These are phyloP conservation scores for Colletotrichum gigasporum DNA, from an alignment of 2,329 filamentous ascomycete species.

Conservation along the genomic window DNA sequence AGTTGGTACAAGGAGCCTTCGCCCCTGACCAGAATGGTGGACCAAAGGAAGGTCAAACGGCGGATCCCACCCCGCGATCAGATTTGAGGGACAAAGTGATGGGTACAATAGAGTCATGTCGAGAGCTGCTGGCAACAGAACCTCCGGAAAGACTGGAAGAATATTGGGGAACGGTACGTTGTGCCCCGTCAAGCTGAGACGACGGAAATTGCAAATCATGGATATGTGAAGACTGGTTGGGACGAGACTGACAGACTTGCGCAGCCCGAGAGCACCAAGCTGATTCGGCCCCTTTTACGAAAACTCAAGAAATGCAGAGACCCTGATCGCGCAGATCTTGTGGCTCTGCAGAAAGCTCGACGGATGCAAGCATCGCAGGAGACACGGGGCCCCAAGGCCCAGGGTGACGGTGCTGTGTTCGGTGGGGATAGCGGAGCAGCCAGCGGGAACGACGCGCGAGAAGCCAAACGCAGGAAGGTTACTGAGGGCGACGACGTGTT, in stretches of 20 bases:
- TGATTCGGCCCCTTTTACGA: conserved; percentile 68
- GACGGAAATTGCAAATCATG: conserved; percentile 1
- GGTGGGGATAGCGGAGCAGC: conserved; percentile 42
- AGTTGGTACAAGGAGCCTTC: conserved; percentile 53
- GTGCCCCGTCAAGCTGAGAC: too few relatives aligned
- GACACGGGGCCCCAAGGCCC: conserved; percentile 46
- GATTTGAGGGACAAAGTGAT: conserved; percentile 58
- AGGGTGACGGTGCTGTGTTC: conserved; percentile 57
- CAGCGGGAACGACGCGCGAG: conserved; percentile 39
- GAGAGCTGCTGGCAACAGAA: conserved; percentile 64
- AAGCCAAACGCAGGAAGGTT: conserved; percentile 58
- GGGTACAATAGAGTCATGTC: conserved; percentile 58
- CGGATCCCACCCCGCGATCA: conserved; percentile 34
- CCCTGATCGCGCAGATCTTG: conserved; percentile 77
- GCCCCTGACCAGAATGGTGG: conserved; percentile 7
- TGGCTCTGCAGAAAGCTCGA: conserved; percentile 72
- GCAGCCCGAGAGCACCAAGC: conserved; percentile 55
- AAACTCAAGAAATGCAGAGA: conserved; percentile 80
- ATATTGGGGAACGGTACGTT: conserved; percentile 61
- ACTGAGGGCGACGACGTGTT: conserved; percentile 55
- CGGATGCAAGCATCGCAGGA: conserved; percentile 56
- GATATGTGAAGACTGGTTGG: background rate
- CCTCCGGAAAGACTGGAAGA: conserved; percentile 63
- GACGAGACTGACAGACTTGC: conserved; percentile 40
- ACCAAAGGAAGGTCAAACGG: conserved; percentile 34